A percentile compares a stretch with the other conserved stretches of the same genome.
Conservation (phyloP, 2,329 filamentous ascomycete species). For the Penicillium occitanis region DNA sequence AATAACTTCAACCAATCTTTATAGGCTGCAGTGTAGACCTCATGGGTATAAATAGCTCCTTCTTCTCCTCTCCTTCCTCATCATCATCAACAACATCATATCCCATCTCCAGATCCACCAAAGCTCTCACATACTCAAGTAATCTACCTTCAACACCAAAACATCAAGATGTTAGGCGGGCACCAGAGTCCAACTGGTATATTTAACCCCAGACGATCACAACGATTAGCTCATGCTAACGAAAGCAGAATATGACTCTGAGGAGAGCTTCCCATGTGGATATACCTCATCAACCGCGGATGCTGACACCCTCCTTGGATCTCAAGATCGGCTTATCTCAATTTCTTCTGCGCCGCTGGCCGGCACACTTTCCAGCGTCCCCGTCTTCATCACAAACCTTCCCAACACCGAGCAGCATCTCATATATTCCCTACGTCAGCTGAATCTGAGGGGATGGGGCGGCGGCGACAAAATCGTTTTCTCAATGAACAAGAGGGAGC, state of each 20-base stretch:
- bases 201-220: neutral
- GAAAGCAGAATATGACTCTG: neutral
- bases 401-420: neutral
- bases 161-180: neutral
- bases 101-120: neutral
- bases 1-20: neutral
- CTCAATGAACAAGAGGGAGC: neutral
- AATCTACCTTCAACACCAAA: neutral
- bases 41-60: constrained; percentile 5
- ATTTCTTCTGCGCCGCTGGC: neutral
- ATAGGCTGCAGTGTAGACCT: neutral
- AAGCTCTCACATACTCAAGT: neutral
- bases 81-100: neutral
- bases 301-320: neutral
- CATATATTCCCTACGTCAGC: neutral
- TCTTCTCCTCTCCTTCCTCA: neutral
- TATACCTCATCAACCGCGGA: neutral
- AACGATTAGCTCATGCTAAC: neutral
- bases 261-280: neutral
- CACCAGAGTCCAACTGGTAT: neutral
- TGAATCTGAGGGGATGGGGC: neutral
- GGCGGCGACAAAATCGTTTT: neutral
- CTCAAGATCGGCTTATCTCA: neutral
- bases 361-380: neutral
- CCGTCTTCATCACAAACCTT: neutral